Evolutionary conservation across 805 yeast genomes (phyloP).

Genomic region (Zygosaccharomyces bisporus): DNA sequence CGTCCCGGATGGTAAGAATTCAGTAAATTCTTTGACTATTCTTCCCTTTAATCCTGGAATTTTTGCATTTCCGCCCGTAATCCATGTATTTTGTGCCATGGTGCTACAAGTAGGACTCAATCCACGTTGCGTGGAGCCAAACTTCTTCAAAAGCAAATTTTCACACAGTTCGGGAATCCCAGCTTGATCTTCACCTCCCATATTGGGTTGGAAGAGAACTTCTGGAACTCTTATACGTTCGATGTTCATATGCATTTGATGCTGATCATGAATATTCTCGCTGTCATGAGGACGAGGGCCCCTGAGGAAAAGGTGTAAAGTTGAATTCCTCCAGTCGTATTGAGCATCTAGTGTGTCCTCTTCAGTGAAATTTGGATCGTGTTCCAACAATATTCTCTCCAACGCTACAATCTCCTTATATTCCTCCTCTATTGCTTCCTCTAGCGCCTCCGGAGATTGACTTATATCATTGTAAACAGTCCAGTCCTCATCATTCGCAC

Average conservation of each 20-base stretch:
- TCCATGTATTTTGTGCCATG: conserved; percentile 56
- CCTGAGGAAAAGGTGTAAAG: conserved; percentile 76
- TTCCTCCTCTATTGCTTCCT: conserved; percentile 76
- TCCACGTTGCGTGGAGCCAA: conserved; percentile 52
- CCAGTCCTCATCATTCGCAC: conserved; percentile 96
- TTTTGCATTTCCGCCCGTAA: conserved; percentile 82
- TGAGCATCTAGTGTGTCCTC: conserved; percentile 81
- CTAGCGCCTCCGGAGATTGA: conserved; percentile 57
- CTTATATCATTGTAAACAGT: conserved; percentile 80
- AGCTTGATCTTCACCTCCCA: conserved; percentile 94
- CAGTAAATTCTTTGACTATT: conserved; percentile 61
- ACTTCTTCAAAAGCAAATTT: conserved; percentile 57
- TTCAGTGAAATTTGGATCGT: conserved; percentile 79
- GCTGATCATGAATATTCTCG: conserved; percentile 78
- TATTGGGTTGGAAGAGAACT: conserved; percentile 83
- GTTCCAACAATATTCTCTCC: conserved; percentile 72
- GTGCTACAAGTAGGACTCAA: conserved; percentile 31
- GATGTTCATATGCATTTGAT: conserved; percentile 84
- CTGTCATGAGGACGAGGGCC: conserved; percentile 87
- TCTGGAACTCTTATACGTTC: conserved; percentile 94
- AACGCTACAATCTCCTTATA: conserved; percentile 53
- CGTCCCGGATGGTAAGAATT: conserved; percentile 66
- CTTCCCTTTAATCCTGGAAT: conserved; percentile 66
- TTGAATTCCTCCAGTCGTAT: conserved; percentile 79
- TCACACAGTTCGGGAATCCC: conserved; percentile 80